Evolutionary conservation across 768 basidiomycete genomes (phyloP), one percentile per base, ranked within the genome.

Genomic region (Rhizopogon vinicolor): DNA sequence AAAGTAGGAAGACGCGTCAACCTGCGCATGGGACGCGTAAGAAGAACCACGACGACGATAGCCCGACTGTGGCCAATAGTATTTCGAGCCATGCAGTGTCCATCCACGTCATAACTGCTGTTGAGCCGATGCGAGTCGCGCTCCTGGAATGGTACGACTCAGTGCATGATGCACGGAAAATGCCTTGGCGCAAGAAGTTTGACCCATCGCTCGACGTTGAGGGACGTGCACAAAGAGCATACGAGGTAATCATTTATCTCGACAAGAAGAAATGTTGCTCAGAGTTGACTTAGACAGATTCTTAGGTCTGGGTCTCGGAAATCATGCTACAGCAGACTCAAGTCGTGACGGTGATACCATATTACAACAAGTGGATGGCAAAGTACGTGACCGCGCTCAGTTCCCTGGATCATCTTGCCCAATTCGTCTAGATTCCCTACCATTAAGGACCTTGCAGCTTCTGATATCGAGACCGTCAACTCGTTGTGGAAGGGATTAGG

Each of bases 301-400:
- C 31, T 40, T 44, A 90, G 90, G 89, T 93, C 25, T 92, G 91
- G 89, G 78, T 93, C 22, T 91, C 87, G 13, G 93, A 98, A 72
- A 86, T 97, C 55, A 97, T 97, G 95, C 78, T 95, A 2, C 95
- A 98, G 69, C 95, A 98, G 71, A 98, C 95, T 0, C 93, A 96
- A 68, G 94, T 97, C 35, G 79, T 72, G 5, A 93, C 93, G 1
- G 93, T 96, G n/a, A 93, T 95, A 62, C 90, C 90, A 1, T 98
- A 97, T 71, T 98, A 91, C 69, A 85, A 82, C 51, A 79, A 80
- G 22, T 98, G 93, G 93, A 91, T 95, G 79, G 74, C 76, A 61
- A 86, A 77, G 90, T 91, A 58, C 56, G 81, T 73, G 16, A 33
- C 43, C 44, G 41, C 29, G 13, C 48, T 12, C 39, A 9, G 54